Base-by-base conservation (phyloP, 202 grass and related monocot species). In the Sporobolus alterniflorus region DNA sequence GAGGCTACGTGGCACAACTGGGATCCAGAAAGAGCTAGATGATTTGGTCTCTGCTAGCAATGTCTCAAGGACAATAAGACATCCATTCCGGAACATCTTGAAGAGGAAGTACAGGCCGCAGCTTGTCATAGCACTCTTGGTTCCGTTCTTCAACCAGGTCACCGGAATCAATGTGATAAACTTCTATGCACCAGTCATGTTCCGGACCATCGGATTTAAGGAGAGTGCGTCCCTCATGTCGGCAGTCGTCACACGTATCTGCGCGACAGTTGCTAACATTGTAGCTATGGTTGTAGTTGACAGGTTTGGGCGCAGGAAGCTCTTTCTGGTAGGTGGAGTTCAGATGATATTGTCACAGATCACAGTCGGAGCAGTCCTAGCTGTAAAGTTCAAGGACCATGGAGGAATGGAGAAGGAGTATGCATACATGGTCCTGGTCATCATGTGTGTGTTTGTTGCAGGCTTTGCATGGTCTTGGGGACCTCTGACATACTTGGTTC, bases 61-160 rank as follows among this genome's bases (percentile, higher is more conserved):
- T 18, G 33, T 66, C 18, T 90, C 90, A 0, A 69, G 79, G 41
- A 71, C 82, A 2, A 78, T 71, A 17, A 75, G 52, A 28, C 61
- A 83, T 14, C 95, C 92, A 4, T 79, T 89, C 78, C 70, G 86
- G 36, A 88, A 62, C 76, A 89, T 98, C 17, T 10, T 93, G 29
- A 75, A 66, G 65, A 73, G 83, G 16, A 86, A 88, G 64, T 88
- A 98, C 84, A 79, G 95, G 41, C 95, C 95, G 7, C 95, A 98
- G 83, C 90, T 98, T 44, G 92, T 91, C 25, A 92, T 98, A 9
- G 95, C 90, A 8, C 76, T 98, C 7, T 55, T 91, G 25, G 69
- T 98, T 5, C 95, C 95, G 1, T 88, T 98, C 76, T 98, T 98
- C 78, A 92, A 98, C 66, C 95, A 98, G 88, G 79, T 94, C 18